phyloP scores from a whole-genome alignment of 768 basidiomycete species.

The Lentinula raphanica region DNA sequence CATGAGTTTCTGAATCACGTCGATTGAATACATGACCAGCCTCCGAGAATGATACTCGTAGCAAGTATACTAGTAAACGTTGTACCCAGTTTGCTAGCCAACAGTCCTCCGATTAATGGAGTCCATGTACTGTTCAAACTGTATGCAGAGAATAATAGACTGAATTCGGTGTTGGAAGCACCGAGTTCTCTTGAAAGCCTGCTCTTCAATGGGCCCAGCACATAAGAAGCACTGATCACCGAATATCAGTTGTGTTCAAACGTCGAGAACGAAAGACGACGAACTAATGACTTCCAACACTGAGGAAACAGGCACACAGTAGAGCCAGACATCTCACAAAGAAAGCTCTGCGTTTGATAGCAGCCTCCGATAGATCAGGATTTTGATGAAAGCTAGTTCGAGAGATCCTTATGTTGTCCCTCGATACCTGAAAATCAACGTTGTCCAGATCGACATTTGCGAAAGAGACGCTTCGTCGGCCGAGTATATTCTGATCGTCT shows the following conservation, averaged over 20 bases:
- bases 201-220: conserved; percentile 76
- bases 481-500: conserved; percentile 20
- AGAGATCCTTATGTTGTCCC: neutral
- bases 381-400: neutral
- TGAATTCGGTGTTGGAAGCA: conserved; percentile 73
- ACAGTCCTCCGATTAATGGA: conserved; percentile 69
- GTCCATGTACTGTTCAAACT: conserved; percentile 69
- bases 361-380: neutral
- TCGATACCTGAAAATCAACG: neutral
- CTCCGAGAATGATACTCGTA: conserved; percentile 64
- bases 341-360: conserved; percentile 28
- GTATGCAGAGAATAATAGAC: conserved; percentile 70
- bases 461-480: conserved; percentile 4
- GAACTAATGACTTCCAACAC: conserved; percentile 75
- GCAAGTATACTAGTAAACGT: conserved; percentile 68
- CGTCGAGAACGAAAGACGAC: conserved; percentile 16
- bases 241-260: neutral
- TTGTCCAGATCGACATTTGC: neutral
- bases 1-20: neutral
- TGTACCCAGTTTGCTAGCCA: conserved; percentile 68
- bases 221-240: conserved; percentile 54
- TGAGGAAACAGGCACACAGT: conserved; percentile 66
- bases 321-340: conserved; percentile 57
- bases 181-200: conserved; percentile 63
- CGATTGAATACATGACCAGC: conserved; percentile 25